Conservation (phyloP, 805 yeast genomes). For the Isabelozyma gotoi region DNA sequence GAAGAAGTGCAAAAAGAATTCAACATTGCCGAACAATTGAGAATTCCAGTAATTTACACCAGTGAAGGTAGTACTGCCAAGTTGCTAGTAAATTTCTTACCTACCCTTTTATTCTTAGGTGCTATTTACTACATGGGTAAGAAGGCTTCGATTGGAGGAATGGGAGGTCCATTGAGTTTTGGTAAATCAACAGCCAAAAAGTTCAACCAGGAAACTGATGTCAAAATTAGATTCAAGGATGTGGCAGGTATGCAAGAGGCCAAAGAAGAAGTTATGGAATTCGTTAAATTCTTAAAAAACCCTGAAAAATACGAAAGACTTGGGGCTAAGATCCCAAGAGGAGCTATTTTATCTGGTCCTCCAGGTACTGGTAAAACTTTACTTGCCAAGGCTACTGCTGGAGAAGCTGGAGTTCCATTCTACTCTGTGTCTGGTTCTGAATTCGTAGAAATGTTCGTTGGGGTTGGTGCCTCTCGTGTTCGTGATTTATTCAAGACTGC, state of each 20-base stretch:
- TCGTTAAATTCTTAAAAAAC: conserved; percentile 87
- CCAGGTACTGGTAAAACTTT: conserved; percentile 99
- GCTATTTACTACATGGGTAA: conserved; percentile 83
- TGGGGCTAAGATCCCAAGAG: conserved; percentile 98
- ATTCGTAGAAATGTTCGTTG: conserved; percentile 98
- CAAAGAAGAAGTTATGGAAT: conserved; percentile 96
- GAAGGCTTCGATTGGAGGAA: conserved; percentile 69
- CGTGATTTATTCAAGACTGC: conserved; percentile 94
- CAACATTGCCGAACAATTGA: conserved; percentile 56
- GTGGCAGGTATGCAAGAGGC: conserved; percentile 99
- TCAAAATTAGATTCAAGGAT: conserved; percentile 84
- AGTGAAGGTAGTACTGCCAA: conserved; percentile 68
- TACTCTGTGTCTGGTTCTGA: conserved; percentile 96
- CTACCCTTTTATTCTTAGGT: conserved; percentile 86
- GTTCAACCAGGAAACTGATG: conserved; percentile 89
- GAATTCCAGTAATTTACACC: conserved; percentile 80
- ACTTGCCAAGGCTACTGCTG: conserved; percentile 97
- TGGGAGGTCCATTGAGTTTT: conserved; percentile 78
- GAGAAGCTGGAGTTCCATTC: conserved; percentile 98
- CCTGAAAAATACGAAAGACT: conserved; percentile 87
- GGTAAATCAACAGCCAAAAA: conserved; percentile 90
- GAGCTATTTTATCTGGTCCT: conserved; percentile 96
- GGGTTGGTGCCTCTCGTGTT: conserved; percentile 98
- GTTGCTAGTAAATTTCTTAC: conserved; percentile 70
- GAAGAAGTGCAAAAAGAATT: conserved; percentile 73